phyloP scores from a whole-genome alignment of 352 stramenopile species.

The Phytophthora brassicae region DNA sequence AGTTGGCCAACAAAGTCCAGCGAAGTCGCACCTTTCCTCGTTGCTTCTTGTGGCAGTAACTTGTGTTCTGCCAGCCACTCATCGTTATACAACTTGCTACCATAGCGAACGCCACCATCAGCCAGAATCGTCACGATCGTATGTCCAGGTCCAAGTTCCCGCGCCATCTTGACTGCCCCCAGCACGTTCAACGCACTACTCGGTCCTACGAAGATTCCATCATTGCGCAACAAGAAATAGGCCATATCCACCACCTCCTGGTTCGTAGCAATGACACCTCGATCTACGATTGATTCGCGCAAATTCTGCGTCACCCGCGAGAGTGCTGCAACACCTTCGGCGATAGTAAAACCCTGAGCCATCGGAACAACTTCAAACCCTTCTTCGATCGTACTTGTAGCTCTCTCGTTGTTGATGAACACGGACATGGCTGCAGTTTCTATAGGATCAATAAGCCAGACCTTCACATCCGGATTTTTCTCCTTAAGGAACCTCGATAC shows the following conservation, averaged over 20 bases:
- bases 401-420: conserved; percentile 71
- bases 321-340: conserved; percentile 92
- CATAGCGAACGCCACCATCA: conserved; percentile 78
- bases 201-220: conserved; percentile 92
- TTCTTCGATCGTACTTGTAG: conserved; percentile 74
- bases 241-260: conserved; percentile 95
- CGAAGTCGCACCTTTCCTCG: conserved; percentile 19
- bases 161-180: conserved; percentile 80
- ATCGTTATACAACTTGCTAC: conserved; percentile 82
- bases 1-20: conserved; percentile 39
- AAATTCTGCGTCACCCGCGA: conserved; percentile 93
- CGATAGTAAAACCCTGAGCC: conserved; percentile 85
- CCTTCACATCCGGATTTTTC: conserved; percentile 50
- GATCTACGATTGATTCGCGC: conserved; percentile 87
- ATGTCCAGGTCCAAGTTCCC: conserved; percentile 60
- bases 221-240: conserved; percentile 87
- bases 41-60: conserved; percentile 33
- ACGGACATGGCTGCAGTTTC: conserved; percentile 85
- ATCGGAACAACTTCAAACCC: conserved; percentile 90
- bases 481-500: conserved; percentile 94
- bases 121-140: conserved; percentile 84
- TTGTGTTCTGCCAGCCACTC: conserved; percentile 69
- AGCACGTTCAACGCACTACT: conserved; percentile 80
- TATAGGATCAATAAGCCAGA: conserved; percentile 81
- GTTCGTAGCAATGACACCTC: conserved; percentile 91